A percentile compares a stretch with the other conserved stretches of the same genome.
phyloP scores from a whole-genome alignment of 1,139 yeast species.

The Magnusiomyces tetraspermus region DNA sequence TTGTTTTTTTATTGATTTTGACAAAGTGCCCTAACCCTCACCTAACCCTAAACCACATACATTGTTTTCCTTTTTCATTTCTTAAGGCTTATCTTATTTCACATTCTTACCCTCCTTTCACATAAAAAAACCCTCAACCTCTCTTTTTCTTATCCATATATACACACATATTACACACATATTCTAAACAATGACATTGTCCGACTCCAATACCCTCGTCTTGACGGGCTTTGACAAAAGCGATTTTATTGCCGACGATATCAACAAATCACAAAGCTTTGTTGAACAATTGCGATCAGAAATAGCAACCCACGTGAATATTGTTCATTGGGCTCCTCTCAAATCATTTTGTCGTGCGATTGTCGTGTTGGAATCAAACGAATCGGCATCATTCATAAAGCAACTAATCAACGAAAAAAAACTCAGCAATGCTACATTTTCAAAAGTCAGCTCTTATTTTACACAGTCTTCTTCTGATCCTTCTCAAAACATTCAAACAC shows the following conservation, averaged over 20 bases:
- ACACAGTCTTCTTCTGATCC: conserved; percentile 20
- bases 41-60: too few relatives aligned
- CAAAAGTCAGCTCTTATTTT: conserved; percentile 17
- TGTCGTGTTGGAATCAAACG: conserved; percentile 27
- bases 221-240: conserved; percentile 18
- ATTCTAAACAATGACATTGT: neutral
- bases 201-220: conserved; percentile 23
- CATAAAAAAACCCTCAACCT: too few relatives aligned
- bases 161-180: neutral
- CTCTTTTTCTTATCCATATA: neutral
- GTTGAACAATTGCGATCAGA: conserved; percentile 1
- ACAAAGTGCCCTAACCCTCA: too few relatives aligned
- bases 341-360: conserved; percentile 32
- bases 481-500: conserved; percentile 15
- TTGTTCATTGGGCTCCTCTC: conserved; percentile 31
- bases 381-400: conserved; percentile 26
- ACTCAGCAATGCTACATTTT: neutral
- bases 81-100: too few relatives aligned
- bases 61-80: too few relatives aligned
- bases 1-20: too few relatives aligned
- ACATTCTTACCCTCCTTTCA: too few relatives aligned
- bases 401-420: neutral
- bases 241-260: conserved; percentile 14
- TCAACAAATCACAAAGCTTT: neutral
- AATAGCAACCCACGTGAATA: conserved; percentile 7